Percentiles rank a stretch among this genome's conserved stretches.
Evolutionary conservation across 2,329 filamentous ascomycete genomes (phyloP).

Genomic region (Microdochium paspali): DNA sequence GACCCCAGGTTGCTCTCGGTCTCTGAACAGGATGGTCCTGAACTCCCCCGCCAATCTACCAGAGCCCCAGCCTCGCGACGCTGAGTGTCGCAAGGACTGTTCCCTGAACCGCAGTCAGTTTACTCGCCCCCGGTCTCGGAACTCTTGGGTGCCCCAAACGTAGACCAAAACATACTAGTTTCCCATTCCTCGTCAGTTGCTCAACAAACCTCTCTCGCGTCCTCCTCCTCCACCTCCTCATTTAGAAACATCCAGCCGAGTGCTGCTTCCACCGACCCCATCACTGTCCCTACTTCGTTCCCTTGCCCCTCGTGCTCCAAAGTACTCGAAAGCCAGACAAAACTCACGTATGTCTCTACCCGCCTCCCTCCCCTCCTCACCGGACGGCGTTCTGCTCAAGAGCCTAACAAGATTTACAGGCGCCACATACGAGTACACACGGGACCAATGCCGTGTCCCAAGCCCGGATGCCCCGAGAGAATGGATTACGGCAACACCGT

Average conservation of each 20-base stretch:
- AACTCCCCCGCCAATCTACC: neutral
- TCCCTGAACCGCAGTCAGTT: neutral
- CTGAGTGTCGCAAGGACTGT: neutral
- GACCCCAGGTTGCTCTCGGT: neutral
- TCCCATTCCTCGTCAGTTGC: no score
- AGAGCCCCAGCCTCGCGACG: neutral
- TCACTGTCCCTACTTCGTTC: neutral
- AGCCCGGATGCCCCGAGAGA: neutral
- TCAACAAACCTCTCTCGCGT: no score
- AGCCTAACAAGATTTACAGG: neutral
- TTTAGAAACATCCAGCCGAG: neutral
- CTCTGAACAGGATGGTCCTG: neutral
- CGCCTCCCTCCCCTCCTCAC: neutral
- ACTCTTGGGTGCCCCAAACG: no score
- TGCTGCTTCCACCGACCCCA: neutral
- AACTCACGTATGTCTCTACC: neutral
- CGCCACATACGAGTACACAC: neutral
- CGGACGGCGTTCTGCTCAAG: no score
- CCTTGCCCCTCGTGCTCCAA: neutral
- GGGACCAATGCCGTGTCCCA: neutral
- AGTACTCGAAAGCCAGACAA: neutral
- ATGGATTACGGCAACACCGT: conserved; percentile 1
- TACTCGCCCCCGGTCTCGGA: no score
- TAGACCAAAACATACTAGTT: no score
- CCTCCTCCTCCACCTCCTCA: no score